phyloP scores from a whole-genome alignment of 2,329 filamentous ascomycete genomes.

The Cercospora citrullina region DNA sequence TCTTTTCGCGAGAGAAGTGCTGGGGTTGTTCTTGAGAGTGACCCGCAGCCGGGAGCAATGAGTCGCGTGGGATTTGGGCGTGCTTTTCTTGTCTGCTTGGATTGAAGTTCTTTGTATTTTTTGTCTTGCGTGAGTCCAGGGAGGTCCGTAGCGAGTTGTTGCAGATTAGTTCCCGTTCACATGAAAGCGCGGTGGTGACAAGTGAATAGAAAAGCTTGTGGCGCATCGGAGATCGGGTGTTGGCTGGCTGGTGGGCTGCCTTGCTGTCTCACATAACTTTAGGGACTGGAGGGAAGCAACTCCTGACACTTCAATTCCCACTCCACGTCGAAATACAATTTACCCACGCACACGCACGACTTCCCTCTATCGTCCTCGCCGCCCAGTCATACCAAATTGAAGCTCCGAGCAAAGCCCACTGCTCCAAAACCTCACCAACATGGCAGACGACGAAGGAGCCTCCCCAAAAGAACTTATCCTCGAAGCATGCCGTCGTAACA shows the following conservation, averaged over 20 bases:
- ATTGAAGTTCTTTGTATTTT: background rate
- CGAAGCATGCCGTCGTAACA: conserved; percentile 91
- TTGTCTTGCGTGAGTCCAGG: background rate
- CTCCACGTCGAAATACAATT: background rate
- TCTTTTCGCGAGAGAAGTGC: no score
- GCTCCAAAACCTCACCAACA: conserved; percentile 16
- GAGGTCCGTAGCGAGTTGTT: background rate
- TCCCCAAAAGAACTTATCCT: conserved; percentile 81
- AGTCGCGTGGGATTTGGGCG: conserved; percentile 6
- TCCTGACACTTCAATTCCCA: background rate
- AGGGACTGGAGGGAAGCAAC: background rate
- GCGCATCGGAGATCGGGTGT: conserved; percentile 1
- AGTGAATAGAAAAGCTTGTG: conserved; percentile 11
- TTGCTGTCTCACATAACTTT: conserved; percentile 4
- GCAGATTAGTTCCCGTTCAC: background rate
- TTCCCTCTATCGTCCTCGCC: background rate
- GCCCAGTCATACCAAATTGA: background rate
- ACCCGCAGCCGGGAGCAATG: no score
- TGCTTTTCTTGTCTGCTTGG: background rate
- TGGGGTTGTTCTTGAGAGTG: no score
- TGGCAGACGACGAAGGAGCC: conserved; percentile 65
- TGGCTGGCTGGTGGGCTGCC: background rate
- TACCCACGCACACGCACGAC: background rate
- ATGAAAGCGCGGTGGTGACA: background rate
- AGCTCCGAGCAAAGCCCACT: background rate